phyloP scores from a whole-genome alignment of 75 land plant species.

The Sequoiadendron giganteum region DNA sequence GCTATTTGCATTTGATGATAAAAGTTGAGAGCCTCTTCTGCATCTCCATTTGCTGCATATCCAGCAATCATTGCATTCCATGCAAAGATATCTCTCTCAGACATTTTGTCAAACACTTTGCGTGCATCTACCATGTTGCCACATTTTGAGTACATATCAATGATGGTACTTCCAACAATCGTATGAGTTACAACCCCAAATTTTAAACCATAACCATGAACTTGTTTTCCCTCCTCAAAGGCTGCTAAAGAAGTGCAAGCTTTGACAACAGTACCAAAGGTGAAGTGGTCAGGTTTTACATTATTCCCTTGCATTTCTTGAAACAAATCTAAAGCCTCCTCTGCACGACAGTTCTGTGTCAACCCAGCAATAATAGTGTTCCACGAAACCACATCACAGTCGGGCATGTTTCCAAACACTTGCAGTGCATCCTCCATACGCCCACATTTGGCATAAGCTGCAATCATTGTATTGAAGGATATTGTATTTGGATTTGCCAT shows the following conservation, averaged over 20 bases:
- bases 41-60: conserved; percentile 44
- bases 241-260: conserved; percentile 42
- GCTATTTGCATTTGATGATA: conserved; percentile 16
- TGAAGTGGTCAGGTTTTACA: conserved; percentile 31
- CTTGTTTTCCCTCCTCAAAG: conserved; percentile 30
- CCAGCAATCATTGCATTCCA: conserved; percentile 73
- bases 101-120: conserved; percentile 31
- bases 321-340: conserved; percentile 30
- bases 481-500: conserved; percentile 32
- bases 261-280: conserved; percentile 39
- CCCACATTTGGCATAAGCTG: conserved; percentile 40
- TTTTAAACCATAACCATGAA: conserved; percentile 35
- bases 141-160: conserved; percentile 70
- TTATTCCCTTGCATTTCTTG: conserved; percentile 14
- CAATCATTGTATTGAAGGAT: conserved; percentile 39
- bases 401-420: conserved; percentile 29
- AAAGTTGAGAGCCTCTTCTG: conserved; percentile 23
- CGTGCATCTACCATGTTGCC: conserved; percentile 40
- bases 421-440: conserved; percentile 18
- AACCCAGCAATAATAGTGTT: conserved; percentile 51
- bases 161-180: conserved; percentile 41
- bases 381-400: conserved; percentile 38
- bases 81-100: conserved; percentile 34
- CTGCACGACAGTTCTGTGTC: conserved; percentile 27
- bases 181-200: conserved; percentile 38